A percentile compares a stretch with the other conserved stretches of the same genome.
These are phyloP conservation scores for Choiromyces venosus DNA, from an alignment of 495 filamentous ascomycete genomes.

Conservation along the genomic window DNA sequence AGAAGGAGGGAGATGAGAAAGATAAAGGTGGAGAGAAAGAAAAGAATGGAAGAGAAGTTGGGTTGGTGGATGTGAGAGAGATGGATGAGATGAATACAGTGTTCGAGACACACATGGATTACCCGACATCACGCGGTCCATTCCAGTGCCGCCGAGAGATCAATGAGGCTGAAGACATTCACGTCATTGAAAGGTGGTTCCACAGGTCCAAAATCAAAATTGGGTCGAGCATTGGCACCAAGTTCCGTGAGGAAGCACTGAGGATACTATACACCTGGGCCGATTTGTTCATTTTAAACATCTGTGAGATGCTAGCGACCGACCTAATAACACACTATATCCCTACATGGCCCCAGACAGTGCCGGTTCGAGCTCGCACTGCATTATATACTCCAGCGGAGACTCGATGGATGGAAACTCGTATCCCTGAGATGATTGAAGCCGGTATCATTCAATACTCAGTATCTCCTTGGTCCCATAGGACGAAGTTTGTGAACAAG, in stretches of 20 bases:
- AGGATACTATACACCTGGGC: constrained; percentile 14
- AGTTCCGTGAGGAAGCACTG: background rate
- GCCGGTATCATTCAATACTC: constrained; percentile 11
- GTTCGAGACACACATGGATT: background rate
- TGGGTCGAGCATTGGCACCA: background rate
- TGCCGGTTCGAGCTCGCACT: background rate
- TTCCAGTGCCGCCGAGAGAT: background rate
- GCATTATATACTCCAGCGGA: constrained; percentile 5
- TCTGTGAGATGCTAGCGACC: background rate
- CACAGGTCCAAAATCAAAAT: background rate
- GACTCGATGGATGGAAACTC: background rate
- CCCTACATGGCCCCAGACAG: background rate
- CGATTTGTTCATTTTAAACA: constrained; percentile 7
- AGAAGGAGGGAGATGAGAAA: no score
- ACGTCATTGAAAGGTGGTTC: constrained; percentile 1
- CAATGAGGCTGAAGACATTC: no score
- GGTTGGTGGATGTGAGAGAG: background rate
- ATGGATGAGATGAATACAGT: no score
- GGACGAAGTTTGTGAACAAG: constrained; percentile 5
- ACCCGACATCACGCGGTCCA: background rate
- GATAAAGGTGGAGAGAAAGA: no score
- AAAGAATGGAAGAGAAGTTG: background rate
- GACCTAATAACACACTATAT: constrained; percentile 4
- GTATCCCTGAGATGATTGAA: constrained; percentile 1
- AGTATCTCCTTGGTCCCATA: constrained; percentile 4